Evolutionary conservation across 1,284 basidiomycete genomes (phyloP).

Genomic region (Papiliotrema nemorosa): DNA sequence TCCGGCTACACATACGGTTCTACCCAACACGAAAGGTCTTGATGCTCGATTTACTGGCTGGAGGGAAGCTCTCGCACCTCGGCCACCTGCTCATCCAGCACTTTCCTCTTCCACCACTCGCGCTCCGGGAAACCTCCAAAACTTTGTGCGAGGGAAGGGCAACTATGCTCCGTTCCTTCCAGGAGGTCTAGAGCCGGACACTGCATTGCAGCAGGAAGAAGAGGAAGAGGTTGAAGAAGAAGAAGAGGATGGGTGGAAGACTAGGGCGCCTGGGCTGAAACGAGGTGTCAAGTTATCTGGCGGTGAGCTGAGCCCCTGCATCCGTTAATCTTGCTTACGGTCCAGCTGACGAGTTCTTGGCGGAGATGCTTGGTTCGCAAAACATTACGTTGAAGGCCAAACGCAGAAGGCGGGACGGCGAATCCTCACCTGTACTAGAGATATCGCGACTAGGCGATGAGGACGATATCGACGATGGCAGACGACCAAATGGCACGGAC

Average conservation of each 20-base stretch:
- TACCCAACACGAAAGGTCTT: conserved; percentile 72
- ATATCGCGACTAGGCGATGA: conserved; percentile 34
- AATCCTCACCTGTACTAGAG: conserved; percentile 33
- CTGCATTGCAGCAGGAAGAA: conserved; percentile 29
- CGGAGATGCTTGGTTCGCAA: conserved; percentile 41
- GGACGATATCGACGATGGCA: conserved; percentile 17
- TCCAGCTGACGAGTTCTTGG: conserved; percentile 45
- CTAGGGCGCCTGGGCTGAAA: conserved; percentile 36
- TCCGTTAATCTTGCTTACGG: not conserved
- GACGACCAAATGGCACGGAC: conserved; percentile 11
- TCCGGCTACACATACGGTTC: conserved; percentile 70
- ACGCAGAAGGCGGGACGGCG: conserved; percentile 32
- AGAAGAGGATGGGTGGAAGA: conserved; percentile 46
- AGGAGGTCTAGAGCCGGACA: conserved; percentile 62
- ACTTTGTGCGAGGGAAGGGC: conserved; percentile 89
- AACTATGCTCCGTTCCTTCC: conserved; percentile 89
- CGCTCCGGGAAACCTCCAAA: conserved; percentile 69
- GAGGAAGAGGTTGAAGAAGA: conserved; percentile 44
- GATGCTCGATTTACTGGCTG: conserved; percentile 77
- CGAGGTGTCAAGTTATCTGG: conserved; percentile 42
- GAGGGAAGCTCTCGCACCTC: conserved; percentile 57
- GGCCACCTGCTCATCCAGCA: conserved; percentile 56
- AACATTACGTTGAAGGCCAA: conserved; percentile 38
- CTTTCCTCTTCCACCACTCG: conserved; percentile 80
- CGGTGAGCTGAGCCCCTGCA: conserved; percentile 20